Percentiles rank a stretch among this genome's conserved stretches.
Evolutionary conservation across 2,329 filamentous ascomycete genomes (phyloP).

Genomic region (Botrytis hyacinthi): DNA sequence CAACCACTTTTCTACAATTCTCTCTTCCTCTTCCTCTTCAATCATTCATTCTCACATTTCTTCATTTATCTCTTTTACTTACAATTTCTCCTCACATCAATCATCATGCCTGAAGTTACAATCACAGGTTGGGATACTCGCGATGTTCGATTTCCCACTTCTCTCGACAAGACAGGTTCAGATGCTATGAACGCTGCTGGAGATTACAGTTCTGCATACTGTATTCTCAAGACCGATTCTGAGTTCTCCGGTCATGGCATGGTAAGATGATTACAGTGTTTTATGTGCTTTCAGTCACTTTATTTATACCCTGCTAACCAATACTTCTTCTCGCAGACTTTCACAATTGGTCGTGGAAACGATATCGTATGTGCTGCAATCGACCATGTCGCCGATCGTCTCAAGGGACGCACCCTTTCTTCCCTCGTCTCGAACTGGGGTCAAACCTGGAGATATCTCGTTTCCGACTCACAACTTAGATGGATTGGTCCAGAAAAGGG

Average conservation of each 20-base stretch:
- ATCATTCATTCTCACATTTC: not conserved
- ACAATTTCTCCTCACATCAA: not conserved
- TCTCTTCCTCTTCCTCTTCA: not conserved
- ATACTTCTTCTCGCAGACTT: slow-evolving; percentile 52
- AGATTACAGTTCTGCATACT: slow-evolving; percentile 93
- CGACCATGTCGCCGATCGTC: slow-evolving; percentile 70
- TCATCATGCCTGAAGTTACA: slow-evolving; percentile 56
- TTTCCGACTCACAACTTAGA: slow-evolving; percentile 83
- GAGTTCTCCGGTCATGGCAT: slow-evolving; percentile 72
- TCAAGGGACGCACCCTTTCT: slow-evolving; percentile 72
- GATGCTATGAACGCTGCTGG: slow-evolving; percentile 96
- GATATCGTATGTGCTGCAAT: slow-evolving; percentile 89
- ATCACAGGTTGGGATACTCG: slow-evolving; percentile 70
- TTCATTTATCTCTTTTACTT: not conserved
- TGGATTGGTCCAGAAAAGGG: slow-evolving; percentile 96
- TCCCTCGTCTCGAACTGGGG: slow-evolving; percentile 80
- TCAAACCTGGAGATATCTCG: slow-evolving; percentile 86
- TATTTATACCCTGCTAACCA: slow-evolving; percentile 15
- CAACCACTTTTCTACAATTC: not conserved
- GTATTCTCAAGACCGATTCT: slow-evolving; percentile 80
- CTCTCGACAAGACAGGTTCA: slow-evolving; percentile 90
- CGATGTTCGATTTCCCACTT: slow-evolving; percentile 83
- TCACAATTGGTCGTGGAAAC: slow-evolving; percentile 86
- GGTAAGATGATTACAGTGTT: slow-evolving; percentile 45
- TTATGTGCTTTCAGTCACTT: not conserved